These are phyloP conservation scores for Thecaphora frezii DNA, from an alignment of 1,284 basidiomycete genomes.

Conservation along the genomic window DNA sequence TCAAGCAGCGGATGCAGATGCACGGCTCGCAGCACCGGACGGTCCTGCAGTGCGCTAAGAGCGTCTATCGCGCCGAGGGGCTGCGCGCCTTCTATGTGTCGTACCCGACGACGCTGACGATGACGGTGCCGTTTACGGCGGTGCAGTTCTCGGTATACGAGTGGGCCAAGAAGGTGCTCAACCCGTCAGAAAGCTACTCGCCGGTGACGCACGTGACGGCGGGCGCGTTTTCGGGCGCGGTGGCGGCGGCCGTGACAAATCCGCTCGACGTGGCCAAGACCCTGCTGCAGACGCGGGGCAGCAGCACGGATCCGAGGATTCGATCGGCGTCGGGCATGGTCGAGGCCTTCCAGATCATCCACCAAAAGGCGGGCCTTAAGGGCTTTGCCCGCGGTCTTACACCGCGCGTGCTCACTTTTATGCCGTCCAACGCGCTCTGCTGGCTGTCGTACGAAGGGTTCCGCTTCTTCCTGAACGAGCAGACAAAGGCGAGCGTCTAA, in stretches of 20 bases:
- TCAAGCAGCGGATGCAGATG: slow-evolving; percentile 99
- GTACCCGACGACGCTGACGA: slow-evolving; percentile 90
- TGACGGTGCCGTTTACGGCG: slow-evolving; percentile 96
- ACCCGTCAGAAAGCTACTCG: slow-evolving; percentile 83
- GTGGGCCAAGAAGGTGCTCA: slow-evolving; percentile 82
- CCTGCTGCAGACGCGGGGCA: slow-evolving; percentile 88
- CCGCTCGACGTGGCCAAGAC: slow-evolving; percentile 99
- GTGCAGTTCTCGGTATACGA: slow-evolving; percentile 98
- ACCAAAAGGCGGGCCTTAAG: slow-evolving; percentile 76
- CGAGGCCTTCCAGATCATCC: slow-evolving; percentile 87
- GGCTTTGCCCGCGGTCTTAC: slow-evolving; percentile 86
- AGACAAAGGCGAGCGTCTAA: slow-evolving; percentile 28
- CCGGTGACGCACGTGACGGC: slow-evolving; percentile 86
- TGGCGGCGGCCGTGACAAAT: slow-evolving; percentile 92
- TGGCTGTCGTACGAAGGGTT: slow-evolving; percentile 69
- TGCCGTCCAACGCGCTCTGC: slow-evolving; percentile 95
- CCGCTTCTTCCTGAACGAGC: slow-evolving; percentile 53
- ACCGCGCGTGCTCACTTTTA: slow-evolving; percentile 89
- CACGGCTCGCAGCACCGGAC: slow-evolving; percentile 86
- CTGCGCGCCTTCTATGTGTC: slow-evolving; percentile 93
- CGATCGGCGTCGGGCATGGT: slow-evolving; percentile 79
- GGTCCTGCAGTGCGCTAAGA: slow-evolving; percentile 76
- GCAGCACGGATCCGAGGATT: slow-evolving; percentile 78
- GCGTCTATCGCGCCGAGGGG: slow-evolving; percentile 84
- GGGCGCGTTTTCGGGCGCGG: slow-evolving; percentile 87